phyloP scores from a whole-genome alignment of 2,329 filamentous ascomycete species.

The Colletotrichum limetticola region DNA sequence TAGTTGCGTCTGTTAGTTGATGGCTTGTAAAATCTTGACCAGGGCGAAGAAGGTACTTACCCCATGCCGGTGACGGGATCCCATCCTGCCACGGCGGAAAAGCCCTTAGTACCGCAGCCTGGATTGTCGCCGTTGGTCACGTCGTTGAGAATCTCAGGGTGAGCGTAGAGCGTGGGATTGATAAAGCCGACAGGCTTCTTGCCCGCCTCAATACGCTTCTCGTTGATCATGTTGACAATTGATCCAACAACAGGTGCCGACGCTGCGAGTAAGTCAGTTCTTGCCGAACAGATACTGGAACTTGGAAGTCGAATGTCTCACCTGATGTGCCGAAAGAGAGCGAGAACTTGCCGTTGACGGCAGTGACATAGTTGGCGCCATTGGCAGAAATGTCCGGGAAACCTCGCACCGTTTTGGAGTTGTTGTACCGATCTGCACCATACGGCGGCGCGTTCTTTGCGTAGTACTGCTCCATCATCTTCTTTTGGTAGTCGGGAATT shows the following conservation, averaged over 20 bases:
- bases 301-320: background rate
- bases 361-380: slow-evolving; percentile 55
- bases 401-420: slow-evolving; percentile 51
- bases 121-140: slow-evolving; percentile 43
- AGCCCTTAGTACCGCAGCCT: slow-evolving; percentile 45
- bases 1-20: too few species aligned
- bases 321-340: slow-evolving; percentile 61
- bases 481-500: slow-evolving; percentile 57
- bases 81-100: slow-evolving; percentile 38
- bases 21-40: too few species aligned
- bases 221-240: slow-evolving; percentile 47
- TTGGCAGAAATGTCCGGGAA: slow-evolving; percentile 60
- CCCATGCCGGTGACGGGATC: slow-evolving; percentile 33
- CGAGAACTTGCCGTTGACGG: slow-evolving; percentile 52
- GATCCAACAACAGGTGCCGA: slow-evolving; percentile 47
- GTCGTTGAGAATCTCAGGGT: slow-evolving; percentile 45
- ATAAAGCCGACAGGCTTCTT: slow-evolving; percentile 42
- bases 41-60: background rate
- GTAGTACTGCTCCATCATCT: slow-evolving; percentile 53
- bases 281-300: fast-evolving
- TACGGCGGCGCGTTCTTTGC: slow-evolving; percentile 52
- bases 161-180: slow-evolving; percentile 38
- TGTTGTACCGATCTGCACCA: slow-evolving; percentile 57
- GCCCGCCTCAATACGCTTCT: slow-evolving; percentile 41
- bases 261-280: slow-evolving; percentile 28